Percentiles rank a stretch among this genome's conserved stretches.
phyloP scores from a whole-genome alignment of 169 alveolate genomes.

The Eimeria maxima region DNA sequence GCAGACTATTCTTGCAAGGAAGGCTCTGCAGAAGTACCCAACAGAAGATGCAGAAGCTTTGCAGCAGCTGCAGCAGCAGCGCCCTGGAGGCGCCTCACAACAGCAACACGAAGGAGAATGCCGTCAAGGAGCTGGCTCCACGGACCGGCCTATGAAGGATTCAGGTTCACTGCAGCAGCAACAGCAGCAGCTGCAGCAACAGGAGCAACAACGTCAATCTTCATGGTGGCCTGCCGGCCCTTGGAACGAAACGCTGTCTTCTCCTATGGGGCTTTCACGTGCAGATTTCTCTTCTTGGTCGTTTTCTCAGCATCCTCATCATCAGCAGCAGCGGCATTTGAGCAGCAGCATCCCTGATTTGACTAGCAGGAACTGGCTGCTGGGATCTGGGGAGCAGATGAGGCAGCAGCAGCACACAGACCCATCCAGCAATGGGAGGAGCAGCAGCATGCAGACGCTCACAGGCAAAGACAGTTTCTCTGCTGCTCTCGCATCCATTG shows the following conservation, averaged over 20 bases:
- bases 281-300: background rate
- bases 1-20: slow-evolving; percentile 48
- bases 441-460: background rate
- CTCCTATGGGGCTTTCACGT: background rate
- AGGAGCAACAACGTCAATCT: slow-evolving; percentile 38
- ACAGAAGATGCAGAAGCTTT: background rate
- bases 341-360: slow-evolving; percentile 25
- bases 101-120: background rate
- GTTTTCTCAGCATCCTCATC: background rate
- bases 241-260: slow-evolving; percentile 37
- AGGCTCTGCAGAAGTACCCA: slow-evolving; percentile 3
- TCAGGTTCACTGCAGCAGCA: background rate
- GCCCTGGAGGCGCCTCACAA: background rate
- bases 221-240: background rate
- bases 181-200: slow-evolving; percentile 13
- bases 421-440: slow-evolving; percentile 19
- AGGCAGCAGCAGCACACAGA: slow-evolving; percentile 14
- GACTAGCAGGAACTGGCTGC: slow-evolving; percentile 31
- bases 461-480: slow-evolving; percentile 8
- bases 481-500: slow-evolving; percentile 31
- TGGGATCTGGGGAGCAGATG: background rate
- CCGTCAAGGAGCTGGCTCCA: background rate
- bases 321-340: slow-evolving; percentile 2
- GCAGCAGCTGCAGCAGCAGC: slow-evolving; percentile 42
- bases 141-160: background rate